Evolutionary conservation across 352 stramenopile genomes (phyloP).

Genomic region (Phytopythium montanum): DNA sequence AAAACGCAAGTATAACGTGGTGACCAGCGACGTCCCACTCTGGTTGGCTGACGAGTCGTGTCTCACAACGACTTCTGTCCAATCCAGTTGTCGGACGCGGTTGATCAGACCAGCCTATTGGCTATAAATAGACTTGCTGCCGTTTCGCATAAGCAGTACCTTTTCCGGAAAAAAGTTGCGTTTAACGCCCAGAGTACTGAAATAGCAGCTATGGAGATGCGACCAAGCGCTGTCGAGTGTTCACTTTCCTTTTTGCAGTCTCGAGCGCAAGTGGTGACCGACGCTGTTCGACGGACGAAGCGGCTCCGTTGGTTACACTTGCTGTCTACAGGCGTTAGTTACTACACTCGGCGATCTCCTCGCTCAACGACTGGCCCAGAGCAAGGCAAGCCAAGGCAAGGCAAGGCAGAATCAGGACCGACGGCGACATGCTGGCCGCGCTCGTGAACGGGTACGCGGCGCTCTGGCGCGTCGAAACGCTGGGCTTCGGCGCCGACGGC

Average conservation of each 20-base stretch:
- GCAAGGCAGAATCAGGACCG: no score
- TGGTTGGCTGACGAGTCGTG: background rate
- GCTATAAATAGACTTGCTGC: background rate
- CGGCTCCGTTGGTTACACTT: background rate
- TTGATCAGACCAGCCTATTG: background rate
- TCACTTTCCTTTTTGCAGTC: background rate
- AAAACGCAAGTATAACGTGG: background rate
- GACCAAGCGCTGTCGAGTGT: background rate
- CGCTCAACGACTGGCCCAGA: no score
- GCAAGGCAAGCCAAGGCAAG: background rate
- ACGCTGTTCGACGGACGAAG: background rate
- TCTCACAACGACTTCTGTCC: background rate
- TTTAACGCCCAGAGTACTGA: background rate
- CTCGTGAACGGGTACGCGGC: constrained; percentile 28
- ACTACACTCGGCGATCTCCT: background rate
- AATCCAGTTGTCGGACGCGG: background rate
- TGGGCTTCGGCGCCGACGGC: constrained; percentile 21
- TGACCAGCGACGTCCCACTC: background rate
- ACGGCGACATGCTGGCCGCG: constrained; percentile 20
- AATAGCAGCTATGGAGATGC: background rate
- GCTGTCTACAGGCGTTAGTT: background rate
- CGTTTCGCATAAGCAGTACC: background rate
- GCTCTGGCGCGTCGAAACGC: constrained; percentile 45
- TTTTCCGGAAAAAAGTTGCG: no score
- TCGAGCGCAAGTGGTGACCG: background rate